These are phyloP conservation scores for Pachysandra terminalis DNA, from an alignment of 164 flowering plant genomes.

Conservation along the genomic window DNA sequence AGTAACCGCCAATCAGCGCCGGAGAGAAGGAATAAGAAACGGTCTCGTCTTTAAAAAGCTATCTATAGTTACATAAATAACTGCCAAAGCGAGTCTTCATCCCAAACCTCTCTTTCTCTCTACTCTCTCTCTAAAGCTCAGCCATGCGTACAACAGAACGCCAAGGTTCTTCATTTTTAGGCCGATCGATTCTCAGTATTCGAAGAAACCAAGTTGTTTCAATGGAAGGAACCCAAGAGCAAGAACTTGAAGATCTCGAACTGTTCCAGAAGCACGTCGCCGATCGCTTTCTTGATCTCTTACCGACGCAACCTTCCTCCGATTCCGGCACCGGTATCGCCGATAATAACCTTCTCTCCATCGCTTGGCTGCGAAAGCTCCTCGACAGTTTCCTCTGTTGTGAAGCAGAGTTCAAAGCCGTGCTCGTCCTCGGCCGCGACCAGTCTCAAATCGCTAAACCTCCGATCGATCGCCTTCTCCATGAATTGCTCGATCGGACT, in stretches of 20 bases:
- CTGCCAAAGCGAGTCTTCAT: slow-evolving; percentile 10
- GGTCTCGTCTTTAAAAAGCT: slow-evolving; percentile 26
- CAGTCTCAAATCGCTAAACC: slow-evolving; percentile 49
- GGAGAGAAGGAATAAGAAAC: slow-evolving; percentile 22
- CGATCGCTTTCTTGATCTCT: slow-evolving; percentile 53
- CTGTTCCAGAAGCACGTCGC: slow-evolving; percentile 59
- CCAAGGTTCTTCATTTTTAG: slow-evolving; percentile 56
- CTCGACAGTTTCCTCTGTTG: slow-evolving; percentile 68
- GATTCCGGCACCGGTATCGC: slow-evolving; percentile 50
- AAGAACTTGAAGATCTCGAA: slow-evolving; percentile 64
- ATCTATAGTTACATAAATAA: slow-evolving; percentile 13
- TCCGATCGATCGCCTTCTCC: slow-evolving; percentile 62
- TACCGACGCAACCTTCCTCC: slow-evolving; percentile 14
- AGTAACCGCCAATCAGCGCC: too few species aligned
- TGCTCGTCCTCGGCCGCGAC: slow-evolving; percentile 55
- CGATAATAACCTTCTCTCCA: slow-evolving; percentile 38
- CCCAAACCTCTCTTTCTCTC: slow-evolving; percentile 12
- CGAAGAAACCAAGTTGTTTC: slow-evolving; percentile 67
- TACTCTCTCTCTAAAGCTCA: slow-evolving; percentile 4
- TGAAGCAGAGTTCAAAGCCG: slow-evolving; percentile 75
- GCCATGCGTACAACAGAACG: slow-evolving; percentile 58
- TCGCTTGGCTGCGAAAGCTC: slow-evolving; percentile 64
- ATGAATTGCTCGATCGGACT: slow-evolving; percentile 57
- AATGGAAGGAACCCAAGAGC: slow-evolving; percentile 60
- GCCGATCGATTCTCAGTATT: slow-evolving; percentile 68